Percentiles rank a stretch among this genome's conserved stretches.
Evolutionary conservation across 495 filamentous ascomycete species (phyloP).

Genomic region (Glonium stellatum): DNA sequence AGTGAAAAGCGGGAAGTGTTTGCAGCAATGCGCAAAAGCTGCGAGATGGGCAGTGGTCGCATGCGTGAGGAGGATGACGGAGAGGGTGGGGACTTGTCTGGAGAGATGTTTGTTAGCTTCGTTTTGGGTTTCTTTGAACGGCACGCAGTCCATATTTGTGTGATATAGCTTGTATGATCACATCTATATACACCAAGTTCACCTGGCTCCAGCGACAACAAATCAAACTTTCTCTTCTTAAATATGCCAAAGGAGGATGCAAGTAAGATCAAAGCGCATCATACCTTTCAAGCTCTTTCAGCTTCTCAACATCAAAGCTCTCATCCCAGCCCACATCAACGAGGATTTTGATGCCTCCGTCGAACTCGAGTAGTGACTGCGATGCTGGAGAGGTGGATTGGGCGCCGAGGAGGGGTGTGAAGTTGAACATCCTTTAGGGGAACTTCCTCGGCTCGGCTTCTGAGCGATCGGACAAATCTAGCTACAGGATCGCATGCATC

Average conservation of each 20-base stretch:
- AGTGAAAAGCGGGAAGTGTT: slow-evolving; percentile 84
- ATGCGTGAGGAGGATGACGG: slow-evolving; percentile 90
- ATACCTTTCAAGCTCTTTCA: slow-evolving; percentile 84
- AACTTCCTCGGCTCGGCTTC: background rate
- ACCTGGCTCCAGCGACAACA: background rate
- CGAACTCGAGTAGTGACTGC: slow-evolving; percentile 90
- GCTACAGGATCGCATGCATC: background rate
- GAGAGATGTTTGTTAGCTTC: slow-evolving; percentile 4
- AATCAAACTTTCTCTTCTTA: background rate
- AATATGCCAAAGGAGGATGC: background rate
- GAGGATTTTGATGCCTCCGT: slow-evolving; percentile 91
- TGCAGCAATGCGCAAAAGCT: slow-evolving; percentile 95
- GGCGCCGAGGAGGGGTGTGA: slow-evolving; percentile 85
- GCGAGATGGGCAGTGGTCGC: slow-evolving; percentile 84
- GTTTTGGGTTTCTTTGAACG: background rate
- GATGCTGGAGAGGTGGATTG: slow-evolving; percentile 79
- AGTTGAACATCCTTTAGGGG: slow-evolving; percentile 70
- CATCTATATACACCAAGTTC: too few species aligned
- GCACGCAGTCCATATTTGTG: background rate
- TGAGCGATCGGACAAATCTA: background rate
- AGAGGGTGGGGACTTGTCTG: slow-evolving; percentile 84
- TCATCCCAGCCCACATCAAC: slow-evolving; percentile 96
- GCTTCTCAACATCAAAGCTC: slow-evolving; percentile 68
- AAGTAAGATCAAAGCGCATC: slow-evolving; percentile 19
- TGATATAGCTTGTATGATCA: background rate